Evolutionary conservation across 2,329 filamentous ascomycete genomes (phyloP).

Genomic region (Trichoderma simmonsii): DNA sequence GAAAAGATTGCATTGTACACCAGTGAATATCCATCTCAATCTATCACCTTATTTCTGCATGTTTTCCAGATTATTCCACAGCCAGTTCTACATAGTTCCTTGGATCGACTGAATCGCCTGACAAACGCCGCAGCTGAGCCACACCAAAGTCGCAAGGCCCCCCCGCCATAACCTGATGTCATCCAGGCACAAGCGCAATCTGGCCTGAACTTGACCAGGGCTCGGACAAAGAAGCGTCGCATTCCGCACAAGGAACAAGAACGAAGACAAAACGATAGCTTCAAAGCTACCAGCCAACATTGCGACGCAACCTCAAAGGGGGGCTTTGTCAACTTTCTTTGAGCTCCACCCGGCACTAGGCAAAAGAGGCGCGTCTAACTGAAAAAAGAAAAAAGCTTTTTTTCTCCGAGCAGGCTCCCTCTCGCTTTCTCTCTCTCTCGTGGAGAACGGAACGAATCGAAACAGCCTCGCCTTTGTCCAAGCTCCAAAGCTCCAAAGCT

Average conservation of each 20-base stretch:
- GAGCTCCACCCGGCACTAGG: not conserved
- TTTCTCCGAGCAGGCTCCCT: not conserved
- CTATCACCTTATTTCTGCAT: not conserved
- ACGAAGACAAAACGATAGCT: not conserved
- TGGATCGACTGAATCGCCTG: not conserved
- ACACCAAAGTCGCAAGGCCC: not conserved
- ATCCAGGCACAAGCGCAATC: conserved; percentile 20
- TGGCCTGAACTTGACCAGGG: conserved; percentile 20
- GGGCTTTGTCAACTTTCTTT: not conserved
- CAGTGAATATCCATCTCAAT: not conserved
- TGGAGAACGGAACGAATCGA: not conserved
- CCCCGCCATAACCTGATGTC: conserved; percentile 12
- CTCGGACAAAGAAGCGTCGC: conserved; percentile 1
- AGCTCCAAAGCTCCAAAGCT: not conserved
- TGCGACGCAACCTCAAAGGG: not conserved
- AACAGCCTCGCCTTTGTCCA: not conserved
- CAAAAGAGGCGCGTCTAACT: not conserved
- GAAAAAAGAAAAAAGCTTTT: not conserved
- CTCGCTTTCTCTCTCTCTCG: not conserved
- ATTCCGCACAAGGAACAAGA: not conserved
- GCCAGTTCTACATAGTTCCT: not conserved
- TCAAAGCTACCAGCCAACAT: not conserved
- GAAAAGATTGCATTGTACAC: not conserved
- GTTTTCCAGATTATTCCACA: not conserved
- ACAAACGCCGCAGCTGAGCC: not conserved